Evolutionary conservation across 108 stramenopile genomes (phyloP), one percentile per base, ranked within the genome.

Genomic region (Cyclostephanos tholiformis): DNA sequence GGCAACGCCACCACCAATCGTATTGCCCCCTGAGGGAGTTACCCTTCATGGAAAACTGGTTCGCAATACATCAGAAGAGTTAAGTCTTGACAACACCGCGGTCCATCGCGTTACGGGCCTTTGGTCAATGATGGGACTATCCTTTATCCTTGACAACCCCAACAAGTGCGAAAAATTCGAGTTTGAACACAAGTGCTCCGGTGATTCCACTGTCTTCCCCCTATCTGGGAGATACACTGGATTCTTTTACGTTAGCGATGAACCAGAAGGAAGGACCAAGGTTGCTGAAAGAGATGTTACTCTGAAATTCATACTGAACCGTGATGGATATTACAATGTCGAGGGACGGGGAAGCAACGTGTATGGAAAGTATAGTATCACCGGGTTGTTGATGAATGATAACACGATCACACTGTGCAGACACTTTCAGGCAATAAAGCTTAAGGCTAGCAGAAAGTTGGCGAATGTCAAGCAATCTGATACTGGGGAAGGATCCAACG

Each of bases 321-420:
- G 72, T 65, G 90, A 79, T 12, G 94, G 94, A 2, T 91, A 84
- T 66, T 79, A 90, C 75, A 95, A 95, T 71, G 86, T 95, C n/a
- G 94, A 95, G 65, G 94, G 94, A 38, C 77, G 78, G 49, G 94
- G 94, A 9, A 79, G 80, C 36, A 95, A 95, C 57, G 77, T 77
- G 1, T 95, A 80, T 74, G 94, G 94, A 69, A 92, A 91, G 73
- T 95, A 93, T 79, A 91, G 62, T 17, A 95, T 95, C 60, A 85
- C 88, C 1, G 94, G 94, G 5, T 89, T 89, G 6, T 74, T 95
- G 68, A 79, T 74, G 12, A 48, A 61, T 16, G 91, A 93, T 58
- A 84, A 89, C 44, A 70, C 85, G 13, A 76, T 94, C 12, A 94
- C 93, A 6, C 88, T 94, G 20, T 94, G 89, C 71, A 84, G 93